phyloP scores from a whole-genome alignment of 352 stramenopile genomes.

The Thalassiosira delicatula region DNA sequence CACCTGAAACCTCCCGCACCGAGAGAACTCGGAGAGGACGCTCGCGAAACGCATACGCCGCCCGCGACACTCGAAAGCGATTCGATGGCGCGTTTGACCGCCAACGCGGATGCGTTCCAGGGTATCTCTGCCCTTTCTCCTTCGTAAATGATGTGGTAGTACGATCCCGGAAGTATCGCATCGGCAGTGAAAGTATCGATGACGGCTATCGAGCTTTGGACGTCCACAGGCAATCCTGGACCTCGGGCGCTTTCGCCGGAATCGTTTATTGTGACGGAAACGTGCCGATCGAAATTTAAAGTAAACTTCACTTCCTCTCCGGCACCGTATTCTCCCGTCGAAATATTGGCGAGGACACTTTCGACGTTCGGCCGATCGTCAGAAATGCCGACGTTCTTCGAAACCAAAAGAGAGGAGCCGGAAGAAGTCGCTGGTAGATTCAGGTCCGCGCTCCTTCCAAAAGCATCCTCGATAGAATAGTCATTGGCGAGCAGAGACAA shows the following conservation, averaged over 20 bases:
- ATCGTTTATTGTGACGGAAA: slow-evolving; percentile 47
- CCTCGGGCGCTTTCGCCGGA: neutral
- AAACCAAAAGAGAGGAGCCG: slow-evolving; percentile 41
- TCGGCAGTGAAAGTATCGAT: slow-evolving; percentile 44
- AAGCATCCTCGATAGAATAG: slow-evolving; percentile 67
- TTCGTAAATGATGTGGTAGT: slow-evolving; percentile 54
- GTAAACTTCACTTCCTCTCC: slow-evolving; percentile 61
- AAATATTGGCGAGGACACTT: slow-evolving; percentile 43
- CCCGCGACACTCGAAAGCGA: slow-evolving; percentile 20
- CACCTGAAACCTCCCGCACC: slow-evolving; percentile 40
- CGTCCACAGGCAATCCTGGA: slow-evolving; percentile 44
- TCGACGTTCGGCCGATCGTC: slow-evolving; percentile 45
- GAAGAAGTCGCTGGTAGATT: slow-evolving; percentile 38
- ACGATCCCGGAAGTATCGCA: slow-evolving; percentile 39
- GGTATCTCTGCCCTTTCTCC: slow-evolving; percentile 47
- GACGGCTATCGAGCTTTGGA: slow-evolving; percentile 41
- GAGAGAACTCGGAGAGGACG: slow-evolving; percentile 20
- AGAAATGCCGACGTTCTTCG: slow-evolving; percentile 57
- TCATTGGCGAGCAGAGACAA: slow-evolving; percentile 50
- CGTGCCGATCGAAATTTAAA: slow-evolving; percentile 66
- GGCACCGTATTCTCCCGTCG: slow-evolving; percentile 59
- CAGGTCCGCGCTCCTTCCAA: slow-evolving; percentile 52
- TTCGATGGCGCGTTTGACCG: slow-evolving; percentile 45
- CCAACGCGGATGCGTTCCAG: slow-evolving; percentile 44
- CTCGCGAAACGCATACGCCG: slow-evolving; percentile 52